Base-by-base conservation (phyloP, 495 filamentous ascomycete species). In the Neurospora intermedia region DNA sequence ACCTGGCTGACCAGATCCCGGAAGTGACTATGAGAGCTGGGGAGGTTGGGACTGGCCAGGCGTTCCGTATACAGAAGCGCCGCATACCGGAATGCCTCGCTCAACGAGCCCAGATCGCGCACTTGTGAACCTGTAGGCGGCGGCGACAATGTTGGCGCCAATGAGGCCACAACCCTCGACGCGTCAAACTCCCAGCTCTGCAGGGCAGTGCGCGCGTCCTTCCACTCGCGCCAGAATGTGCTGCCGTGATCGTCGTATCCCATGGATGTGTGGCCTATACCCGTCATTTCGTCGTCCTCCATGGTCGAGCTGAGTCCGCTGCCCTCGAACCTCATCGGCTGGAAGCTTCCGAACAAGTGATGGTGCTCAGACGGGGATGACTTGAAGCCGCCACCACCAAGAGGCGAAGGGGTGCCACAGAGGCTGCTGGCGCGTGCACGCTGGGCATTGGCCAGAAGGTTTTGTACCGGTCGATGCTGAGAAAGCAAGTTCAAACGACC, bases 31-130 rank as follows among this genome's bases (percentile, higher is more conserved):
- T 95, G 88, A 11, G 86, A 86, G 0, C 92, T 92, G 15, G 94
- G 89, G 3, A 92, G 82, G 70, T 88, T 86, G 18, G 95, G 94
- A 77, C 90, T 89, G 6, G 91, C 94, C 35, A 98, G 89, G 6
- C 95, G 92, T 80, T 97, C 93, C 27, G 91, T 93, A 83, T 98
- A 98, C 23, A 98, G 89, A 9, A 98, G 87, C 2, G 94, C 94
- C 0, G 94, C 89, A 77, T 94, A 92, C 38, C 94, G 92, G 85
- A 97, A 98, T 8, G 92, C 91, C 78, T 97, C 94, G 69, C 92
- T 96, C 80, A 91, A 78, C 87, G 86, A 83, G 86, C 91, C 77
- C 45, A 85, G 79, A 78, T 85, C 83, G 75, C 84, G 84, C 69
- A 88, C 73, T 80, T 88, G 85, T n/a, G 80, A 77, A 15, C 82